phyloP scores from a whole-genome alignment of 306 rosid genomes.

The Nissolia schottii region DNA sequence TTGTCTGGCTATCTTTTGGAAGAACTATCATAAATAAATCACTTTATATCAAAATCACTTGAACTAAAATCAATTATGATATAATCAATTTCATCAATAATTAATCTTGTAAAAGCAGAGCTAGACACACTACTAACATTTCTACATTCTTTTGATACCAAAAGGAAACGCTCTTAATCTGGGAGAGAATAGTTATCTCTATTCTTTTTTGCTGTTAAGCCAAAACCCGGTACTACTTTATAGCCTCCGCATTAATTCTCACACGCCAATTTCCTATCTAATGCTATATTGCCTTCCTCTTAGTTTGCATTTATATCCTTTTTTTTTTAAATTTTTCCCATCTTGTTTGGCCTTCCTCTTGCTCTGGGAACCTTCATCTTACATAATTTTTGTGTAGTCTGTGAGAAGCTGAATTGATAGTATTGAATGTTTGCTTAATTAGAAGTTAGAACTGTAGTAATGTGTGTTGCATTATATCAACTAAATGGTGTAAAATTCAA shows the following conservation, averaged over 20 bases:
- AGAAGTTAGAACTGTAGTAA: conserved; percentile 6
- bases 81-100: no score
- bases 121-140: no score
- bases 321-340: neutral
- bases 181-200: neutral
- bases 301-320: neutral
- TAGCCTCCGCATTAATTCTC: neutral
- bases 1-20: no score
- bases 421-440: neutral
- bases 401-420: neutral
- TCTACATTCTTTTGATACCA: neutral
- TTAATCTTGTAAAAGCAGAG: no score
- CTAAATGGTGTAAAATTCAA: neutral
- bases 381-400: neutral
- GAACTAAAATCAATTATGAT: no score
- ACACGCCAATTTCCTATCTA: neutral
- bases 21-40: no score
- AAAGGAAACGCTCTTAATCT: neutral
- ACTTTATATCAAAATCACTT: no score
- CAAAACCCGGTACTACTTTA: neutral
- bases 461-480: neutral
- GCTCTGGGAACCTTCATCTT: neutral
- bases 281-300: neutral
- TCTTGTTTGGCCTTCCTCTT: neutral
- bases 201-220: neutral